Percentiles rank a stretch among this genome's conserved stretches.
Conservation (phyloP, 1,284 basidiomycete species). For the Paramarasmius palmivorus region DNA sequence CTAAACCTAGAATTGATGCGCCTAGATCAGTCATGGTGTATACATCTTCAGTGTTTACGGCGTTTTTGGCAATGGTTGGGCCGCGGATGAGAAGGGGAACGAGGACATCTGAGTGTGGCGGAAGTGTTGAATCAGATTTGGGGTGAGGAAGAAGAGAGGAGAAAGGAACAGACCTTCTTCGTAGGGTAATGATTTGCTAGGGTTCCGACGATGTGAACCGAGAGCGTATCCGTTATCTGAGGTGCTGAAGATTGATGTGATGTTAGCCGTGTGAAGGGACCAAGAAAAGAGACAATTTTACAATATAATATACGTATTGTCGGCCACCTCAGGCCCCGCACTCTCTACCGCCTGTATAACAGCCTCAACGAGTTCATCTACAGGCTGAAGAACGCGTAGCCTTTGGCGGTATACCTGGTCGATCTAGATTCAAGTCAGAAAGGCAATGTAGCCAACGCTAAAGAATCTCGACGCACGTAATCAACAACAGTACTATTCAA, state of each 20-base stretch:
- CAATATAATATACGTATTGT: slow-evolving; percentile 9
- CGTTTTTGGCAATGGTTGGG: background rate
- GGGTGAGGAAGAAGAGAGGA: background rate
- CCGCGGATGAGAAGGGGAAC: slow-evolving; percentile 6
- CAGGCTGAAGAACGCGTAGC: slow-evolving; percentile 1
- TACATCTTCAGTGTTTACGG: background rate
- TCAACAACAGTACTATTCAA: slow-evolving; percentile 1
- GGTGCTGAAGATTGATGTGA: background rate
- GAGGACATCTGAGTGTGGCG: background rate
- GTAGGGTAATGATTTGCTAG: slow-evolving; percentile 3
- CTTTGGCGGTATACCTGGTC: slow-evolving; percentile 7
- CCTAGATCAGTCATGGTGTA: slow-evolving; percentile 1
- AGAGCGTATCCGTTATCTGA: slow-evolving; percentile 9
- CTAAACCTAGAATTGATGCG: slow-evolving; percentile 1
- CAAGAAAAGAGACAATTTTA: background rate
- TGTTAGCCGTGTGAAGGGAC: background rate
- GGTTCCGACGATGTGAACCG: slow-evolving; percentile 3
- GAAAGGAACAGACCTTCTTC: background rate
- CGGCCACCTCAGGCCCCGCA: background rate
- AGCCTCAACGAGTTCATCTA: slow-evolving; percentile 3
- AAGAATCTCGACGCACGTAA: background rate
- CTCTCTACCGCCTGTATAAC: slow-evolving; percentile 4
- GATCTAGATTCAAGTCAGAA: background rate
- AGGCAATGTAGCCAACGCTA: background rate
- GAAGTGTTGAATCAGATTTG: too few species aligned